These are phyloP conservation scores for Rhodotorula toruloides DNA, from an alignment of 768 basidiomycete species.

Conservation along the genomic window DNA sequence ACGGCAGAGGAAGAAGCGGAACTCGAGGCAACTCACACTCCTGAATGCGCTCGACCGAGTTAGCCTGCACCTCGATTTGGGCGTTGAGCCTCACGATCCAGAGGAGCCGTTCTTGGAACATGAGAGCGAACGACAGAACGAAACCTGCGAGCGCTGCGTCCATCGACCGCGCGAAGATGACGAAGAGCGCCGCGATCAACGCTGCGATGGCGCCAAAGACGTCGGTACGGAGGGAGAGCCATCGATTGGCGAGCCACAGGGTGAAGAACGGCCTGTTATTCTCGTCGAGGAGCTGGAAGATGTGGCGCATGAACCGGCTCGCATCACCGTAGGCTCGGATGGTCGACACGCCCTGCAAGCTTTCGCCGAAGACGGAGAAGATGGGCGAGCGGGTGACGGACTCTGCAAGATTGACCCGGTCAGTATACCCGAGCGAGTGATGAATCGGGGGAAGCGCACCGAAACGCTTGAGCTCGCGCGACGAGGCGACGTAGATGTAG, in stretches of 20 bases:
- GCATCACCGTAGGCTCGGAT: constrained; percentile 50
- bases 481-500: constrained; percentile 47
- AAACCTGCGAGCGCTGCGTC: constrained; percentile 47
- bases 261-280: constrained; percentile 50
- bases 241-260: constrained; percentile 43
- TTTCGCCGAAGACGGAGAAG: constrained; percentile 48
- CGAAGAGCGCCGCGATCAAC: constrained; percentile 46
- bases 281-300: constrained; percentile 47
- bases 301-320: constrained; percentile 47
- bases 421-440: background rate
- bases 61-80: constrained; percentile 43
- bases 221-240: constrained; percentile 43
- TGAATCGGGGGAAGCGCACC: constrained; percentile 37
- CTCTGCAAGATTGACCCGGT: constrained; percentile 15
- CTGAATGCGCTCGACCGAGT: constrained; percentile 51
- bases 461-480: constrained; percentile 49
- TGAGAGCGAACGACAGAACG: constrained; percentile 44
- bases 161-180: constrained; percentile 44
- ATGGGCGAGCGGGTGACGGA: constrained; percentile 48
- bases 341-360: constrained; percentile 48
- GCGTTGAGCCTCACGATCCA: constrained; percentile 50
- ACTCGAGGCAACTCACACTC: constrained; percentile 40
- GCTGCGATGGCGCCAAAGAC: constrained; percentile 47
- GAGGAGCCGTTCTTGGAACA: constrained; percentile 49
- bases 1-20: background rate